These are phyloP conservation scores for Colletotrichum destructivum DNA, from an alignment of 2,329 filamentous ascomycete genomes.

Conservation along the genomic window DNA sequence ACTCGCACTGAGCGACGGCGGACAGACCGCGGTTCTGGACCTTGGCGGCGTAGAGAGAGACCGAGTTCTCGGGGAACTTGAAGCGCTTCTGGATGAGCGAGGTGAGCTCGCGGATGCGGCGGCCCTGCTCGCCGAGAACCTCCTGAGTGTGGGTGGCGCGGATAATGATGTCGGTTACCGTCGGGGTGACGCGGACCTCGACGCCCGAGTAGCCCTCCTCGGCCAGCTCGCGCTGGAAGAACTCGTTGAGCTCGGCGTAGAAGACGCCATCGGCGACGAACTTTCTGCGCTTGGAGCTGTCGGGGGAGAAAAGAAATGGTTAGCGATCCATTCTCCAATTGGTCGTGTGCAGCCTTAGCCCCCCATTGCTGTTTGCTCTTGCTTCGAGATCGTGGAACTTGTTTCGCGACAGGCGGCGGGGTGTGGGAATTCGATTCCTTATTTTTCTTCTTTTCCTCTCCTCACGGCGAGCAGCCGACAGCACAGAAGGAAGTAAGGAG, in stretches of 20 bases:
- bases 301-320: constrained; percentile 38
- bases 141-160: constrained; percentile 99
- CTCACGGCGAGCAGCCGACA: neutral
- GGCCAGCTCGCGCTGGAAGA: constrained; percentile 99
- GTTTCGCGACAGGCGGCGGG: constrained; percentile 16
- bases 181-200: constrained; percentile 99
- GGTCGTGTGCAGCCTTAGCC: neutral
- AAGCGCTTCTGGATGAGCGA: constrained; percentile 99
- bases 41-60: constrained; percentile 99
- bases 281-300: constrained; percentile 92
- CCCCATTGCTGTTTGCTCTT: neutral
- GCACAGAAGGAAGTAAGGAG: constrained; percentile 23
- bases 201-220: constrained; percentile 99
- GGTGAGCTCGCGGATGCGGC: constrained; percentile 99
- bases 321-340: constrained; percentile 25
- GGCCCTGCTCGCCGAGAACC: constrained; percentile 99
- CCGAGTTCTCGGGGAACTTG: constrained; percentile 99
- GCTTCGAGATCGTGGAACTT: constrained; percentile 12
- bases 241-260: constrained; percentile 99
- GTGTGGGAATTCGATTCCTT: neutral
- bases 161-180: constrained; percentile 99
- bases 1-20: constrained; percentile 99
- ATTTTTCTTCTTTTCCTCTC: neutral
- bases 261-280: constrained; percentile 99
- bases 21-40: constrained; percentile 99